A percentile compares a stretch with the other conserved stretches of the same genome.
Conservation (phyloP, 345 rosid genomes). For the Populus nigra region DNA sequence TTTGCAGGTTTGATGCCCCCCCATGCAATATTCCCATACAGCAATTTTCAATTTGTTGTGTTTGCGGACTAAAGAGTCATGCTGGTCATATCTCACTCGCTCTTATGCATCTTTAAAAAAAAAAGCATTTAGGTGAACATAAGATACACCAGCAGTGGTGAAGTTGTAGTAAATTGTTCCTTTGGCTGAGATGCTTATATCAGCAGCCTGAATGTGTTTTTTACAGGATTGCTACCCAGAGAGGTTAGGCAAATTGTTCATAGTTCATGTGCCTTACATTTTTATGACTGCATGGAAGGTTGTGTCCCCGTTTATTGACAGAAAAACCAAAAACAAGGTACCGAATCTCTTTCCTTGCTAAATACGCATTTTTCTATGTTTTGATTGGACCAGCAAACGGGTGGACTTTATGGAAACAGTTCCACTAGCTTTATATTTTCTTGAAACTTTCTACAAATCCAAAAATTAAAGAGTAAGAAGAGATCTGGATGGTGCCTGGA, state of each 20-base stretch:
- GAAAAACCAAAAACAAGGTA: conserved; percentile 83
- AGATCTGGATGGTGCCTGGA: not conserved
- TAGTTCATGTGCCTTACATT: conserved; percentile 71
- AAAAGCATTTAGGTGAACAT: not conserved
- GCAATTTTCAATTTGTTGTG: not conserved
- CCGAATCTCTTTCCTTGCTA: conserved; percentile 6
- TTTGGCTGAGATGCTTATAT: not conserved
- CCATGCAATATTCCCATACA: not conserved
- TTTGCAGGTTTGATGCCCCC: conserved; percentile 60
- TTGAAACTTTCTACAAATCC: not conserved
- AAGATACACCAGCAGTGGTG: not conserved
- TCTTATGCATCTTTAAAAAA: not conserved
- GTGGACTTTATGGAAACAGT: not conserved
- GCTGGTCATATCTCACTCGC: not conserved
- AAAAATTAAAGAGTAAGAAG: not conserved
- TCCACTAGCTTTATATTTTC: not conserved
- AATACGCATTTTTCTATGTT: not conserved
- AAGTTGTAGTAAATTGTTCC: not conserved
- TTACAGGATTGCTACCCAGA: conserved; percentile 84
- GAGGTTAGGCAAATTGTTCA: conserved; percentile 67
- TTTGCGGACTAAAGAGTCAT: not conserved
- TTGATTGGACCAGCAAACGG: not conserved
- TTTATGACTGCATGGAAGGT: conserved; percentile 92
- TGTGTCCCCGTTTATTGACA: conserved; percentile 77
- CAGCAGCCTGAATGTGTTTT: conserved; percentile 2